phyloP scores from a whole-genome alignment of 2,329 filamentous ascomycete species.

The Hymenoscyphus scutula region DNA sequence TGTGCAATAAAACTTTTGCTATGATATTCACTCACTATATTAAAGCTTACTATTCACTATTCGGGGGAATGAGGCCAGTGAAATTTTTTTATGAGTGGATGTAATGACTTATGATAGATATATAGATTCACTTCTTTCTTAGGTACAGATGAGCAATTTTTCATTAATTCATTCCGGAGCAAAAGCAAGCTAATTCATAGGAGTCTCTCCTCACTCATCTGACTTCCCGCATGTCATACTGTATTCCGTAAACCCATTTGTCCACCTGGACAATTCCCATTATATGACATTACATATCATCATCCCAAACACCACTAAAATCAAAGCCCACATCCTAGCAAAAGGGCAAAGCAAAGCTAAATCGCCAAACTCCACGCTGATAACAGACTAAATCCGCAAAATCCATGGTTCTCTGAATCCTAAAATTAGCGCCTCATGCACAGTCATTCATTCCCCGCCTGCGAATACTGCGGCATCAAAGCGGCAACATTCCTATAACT shows the following conservation, averaged over 20 bases:
- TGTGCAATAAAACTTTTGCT: too few relatives aligned
- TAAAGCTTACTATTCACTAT: too few relatives aligned
- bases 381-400: background rate
- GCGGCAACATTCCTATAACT: slow-evolving; percentile 23
- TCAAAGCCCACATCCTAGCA: background rate
- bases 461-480: slow-evolving; percentile 17
- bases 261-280: background rate
- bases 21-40: too few relatives aligned
- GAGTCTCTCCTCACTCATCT: too few relatives aligned
- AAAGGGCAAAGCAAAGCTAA: background rate
- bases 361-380: background rate
- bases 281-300: background rate
- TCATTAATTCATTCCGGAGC: too few relatives aligned
- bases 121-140: too few relatives aligned
- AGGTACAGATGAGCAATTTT: too few relatives aligned
- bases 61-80: too few relatives aligned
- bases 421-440: too few relatives aligned
- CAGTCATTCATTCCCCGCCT: background rate
- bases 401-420: background rate
- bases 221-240: background rate
- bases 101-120: too few relatives aligned
- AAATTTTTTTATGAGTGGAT: too few relatives aligned
- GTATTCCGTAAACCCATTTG: background rate
- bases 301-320: background rate
- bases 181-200: too few relatives aligned